Base-by-base conservation (phyloP, 2,329 filamentous ascomycete species). In the Aspergillus pseudotamarii region DNA sequence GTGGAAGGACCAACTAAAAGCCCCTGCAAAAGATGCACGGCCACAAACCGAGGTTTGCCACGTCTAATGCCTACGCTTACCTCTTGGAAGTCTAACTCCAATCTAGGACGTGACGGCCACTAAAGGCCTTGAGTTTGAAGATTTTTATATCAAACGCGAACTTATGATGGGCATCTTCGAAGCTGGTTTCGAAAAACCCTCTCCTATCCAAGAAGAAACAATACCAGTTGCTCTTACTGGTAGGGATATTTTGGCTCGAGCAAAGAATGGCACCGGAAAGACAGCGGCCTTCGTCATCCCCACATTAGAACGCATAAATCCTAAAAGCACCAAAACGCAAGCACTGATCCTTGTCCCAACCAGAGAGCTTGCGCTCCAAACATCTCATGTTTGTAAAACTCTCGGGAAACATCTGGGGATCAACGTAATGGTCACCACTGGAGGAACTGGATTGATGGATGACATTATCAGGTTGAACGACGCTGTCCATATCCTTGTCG, bases 111-210 rank as follows among this genome's bases (percentile, higher is more conserved):
- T 99, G 66, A 98, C 94, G 62, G 94, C 93, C 73, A 99, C 94
- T 36, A 98, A 97, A 83, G 95, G 95, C 65, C 85, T 99, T 66
- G 95, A 99, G 72, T 99, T 97, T 75, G 96, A 99, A 80, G 92
- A 98, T 71, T 97, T 99, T 78, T 91, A 91, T 69, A 90, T 99
- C 72, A 97, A 96, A 84, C 88, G 95, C 76, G 92, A 97, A 77
- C 84, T 99, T 65, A 88, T 99, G 82, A 99, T 98, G 94, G 95
- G 95, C 66, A 98, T 99, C 70, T 99, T 98, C 79, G 95, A 99
- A 83, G 95, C 95, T 71, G 95, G 95, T 67, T 99, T 97, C 79
- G 95, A 99, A 79, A 97, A 96, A 82, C 95, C 95, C 19, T 99
- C 95, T 62, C 95, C 95, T 12, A 99, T 99, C 73, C 95, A 99